Evolutionary conservation across 2,329 filamentous ascomycete genomes (phyloP).

Genomic region (Fusarium nelsonii): DNA sequence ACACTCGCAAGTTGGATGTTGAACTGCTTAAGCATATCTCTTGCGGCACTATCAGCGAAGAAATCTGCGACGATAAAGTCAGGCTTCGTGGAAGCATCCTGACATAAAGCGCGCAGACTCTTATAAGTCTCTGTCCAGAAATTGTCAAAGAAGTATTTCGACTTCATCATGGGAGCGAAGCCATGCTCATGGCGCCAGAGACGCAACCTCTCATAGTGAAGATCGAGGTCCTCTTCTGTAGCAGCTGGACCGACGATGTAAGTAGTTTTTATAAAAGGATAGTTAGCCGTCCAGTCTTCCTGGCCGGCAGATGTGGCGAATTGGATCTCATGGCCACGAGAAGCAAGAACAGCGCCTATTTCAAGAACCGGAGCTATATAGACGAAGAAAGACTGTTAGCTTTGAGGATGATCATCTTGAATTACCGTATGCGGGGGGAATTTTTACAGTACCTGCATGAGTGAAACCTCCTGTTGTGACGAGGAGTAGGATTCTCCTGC

Average conservation of each 20-base stretch:
- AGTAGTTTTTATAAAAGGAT: constrained; percentile 50
- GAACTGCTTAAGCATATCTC: constrained; percentile 56
- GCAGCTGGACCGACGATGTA: constrained; percentile 51
- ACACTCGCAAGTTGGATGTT: constrained; percentile 55
- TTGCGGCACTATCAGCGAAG: constrained; percentile 57
- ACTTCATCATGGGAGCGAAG: constrained; percentile 50
- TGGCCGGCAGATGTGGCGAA: constrained; percentile 56
- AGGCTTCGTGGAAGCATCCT: constrained; percentile 46
- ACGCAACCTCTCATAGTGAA: constrained; percentile 54
- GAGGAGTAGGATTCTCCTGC: constrained; percentile 50
- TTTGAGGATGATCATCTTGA: neutral
- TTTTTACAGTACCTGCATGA: constrained; percentile 47
- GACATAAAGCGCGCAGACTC: constrained; percentile 31
- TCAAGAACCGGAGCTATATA: constrained; percentile 53
- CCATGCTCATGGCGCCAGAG: constrained; percentile 51
- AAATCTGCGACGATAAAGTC: constrained; percentile 59
- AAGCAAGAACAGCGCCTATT: constrained; percentile 51
- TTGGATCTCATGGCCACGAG: constrained; percentile 53
- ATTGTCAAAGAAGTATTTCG: constrained; percentile 55
- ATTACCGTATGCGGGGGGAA: neutral
- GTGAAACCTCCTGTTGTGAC: constrained; percentile 55
- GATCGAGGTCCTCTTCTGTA: constrained; percentile 46
- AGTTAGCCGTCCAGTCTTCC: constrained; percentile 51
- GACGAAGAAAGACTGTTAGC: constrained; percentile 3
- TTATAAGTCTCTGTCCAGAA: constrained; percentile 52